A percentile compares a stretch with the other conserved stretches of the same genome.
phyloP scores from a whole-genome alignment of 768 basidiomycete species.

The Hydnomerulius pinastri region DNA sequence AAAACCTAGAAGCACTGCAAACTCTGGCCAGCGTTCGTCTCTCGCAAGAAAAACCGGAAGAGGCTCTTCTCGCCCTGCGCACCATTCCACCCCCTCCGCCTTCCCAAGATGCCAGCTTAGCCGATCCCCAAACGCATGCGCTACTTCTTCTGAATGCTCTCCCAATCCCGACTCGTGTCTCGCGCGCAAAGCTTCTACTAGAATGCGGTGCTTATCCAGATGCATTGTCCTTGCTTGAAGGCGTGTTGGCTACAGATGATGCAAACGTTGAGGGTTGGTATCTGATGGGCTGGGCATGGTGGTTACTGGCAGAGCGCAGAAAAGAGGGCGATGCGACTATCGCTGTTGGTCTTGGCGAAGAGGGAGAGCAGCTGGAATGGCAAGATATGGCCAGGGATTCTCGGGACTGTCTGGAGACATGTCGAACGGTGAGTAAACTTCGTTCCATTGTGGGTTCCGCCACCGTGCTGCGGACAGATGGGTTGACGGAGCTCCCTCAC shows the following conservation, averaged over 20 bases:
- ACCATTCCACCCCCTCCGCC: conserved; percentile 19
- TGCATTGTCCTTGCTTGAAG: conserved; percentile 75
- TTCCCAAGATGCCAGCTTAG: not conserved
- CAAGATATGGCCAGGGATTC: conserved; percentile 79
- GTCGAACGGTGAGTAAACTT: conserved; percentile 72
- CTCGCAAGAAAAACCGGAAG: conserved; percentile 83
- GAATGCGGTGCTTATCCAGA: conserved; percentile 72
- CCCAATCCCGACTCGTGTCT: conserved; percentile 71
- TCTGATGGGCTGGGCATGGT: conserved; percentile 93
- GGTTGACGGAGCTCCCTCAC: not conserved
- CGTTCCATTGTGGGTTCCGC: not conserved
- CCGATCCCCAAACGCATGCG: conserved; percentile 38
- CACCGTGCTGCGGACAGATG: not conserved
- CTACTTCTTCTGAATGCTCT: conserved; percentile 22
- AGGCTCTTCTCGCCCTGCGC: conserved; percentile 54
- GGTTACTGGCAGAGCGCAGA: conserved; percentile 74
- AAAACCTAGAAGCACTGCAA: conserved; percentile 79
- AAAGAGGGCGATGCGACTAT: conserved; percentile 52
- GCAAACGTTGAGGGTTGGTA: conserved; percentile 92
- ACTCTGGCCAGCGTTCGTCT: conserved; percentile 83
- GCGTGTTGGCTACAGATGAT: conserved; percentile 79
- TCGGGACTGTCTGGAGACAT: conserved; percentile 81
- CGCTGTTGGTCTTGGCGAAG: conserved; percentile 33
- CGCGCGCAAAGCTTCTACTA: conserved; percentile 79
- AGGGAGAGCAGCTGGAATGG: conserved; percentile 55